Percentiles rank a stretch among this genome's conserved stretches.
Evolutionary conservation across 1,284 basidiomycete species (phyloP).

Genomic region (Singerocomus rubriflavus): DNA sequence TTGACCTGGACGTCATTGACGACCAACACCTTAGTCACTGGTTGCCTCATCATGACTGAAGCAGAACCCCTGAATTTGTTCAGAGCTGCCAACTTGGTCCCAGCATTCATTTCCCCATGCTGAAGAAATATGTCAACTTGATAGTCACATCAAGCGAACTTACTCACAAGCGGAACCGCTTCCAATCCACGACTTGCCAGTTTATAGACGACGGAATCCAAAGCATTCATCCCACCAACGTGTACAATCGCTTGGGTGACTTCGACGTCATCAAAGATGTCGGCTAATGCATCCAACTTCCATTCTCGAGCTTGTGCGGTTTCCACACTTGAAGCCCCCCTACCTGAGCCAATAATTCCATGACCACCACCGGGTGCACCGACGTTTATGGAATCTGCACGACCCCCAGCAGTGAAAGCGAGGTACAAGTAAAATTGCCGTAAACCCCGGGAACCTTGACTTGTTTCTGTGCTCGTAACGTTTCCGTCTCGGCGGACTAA

Average conservation of each 20-base stretch:
- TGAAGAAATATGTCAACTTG: slow-evolving; percentile 30
- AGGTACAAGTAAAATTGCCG: slow-evolving; percentile 93
- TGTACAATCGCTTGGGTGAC: slow-evolving; percentile 84
- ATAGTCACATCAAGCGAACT: not conserved
- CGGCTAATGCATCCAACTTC: slow-evolving; percentile 94
- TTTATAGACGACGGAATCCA: slow-evolving; percentile 88
- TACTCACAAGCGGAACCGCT: slow-evolving; percentile 49
- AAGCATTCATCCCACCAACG: slow-evolving; percentile 80
- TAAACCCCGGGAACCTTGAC: slow-evolving; percentile 75
- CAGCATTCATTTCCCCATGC: slow-evolving; percentile 86
- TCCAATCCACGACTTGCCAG: slow-evolving; percentile 84
- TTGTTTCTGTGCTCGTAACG: slow-evolving; percentile 67
- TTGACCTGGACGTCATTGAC: slow-evolving; percentile 92
- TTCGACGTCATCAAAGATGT: slow-evolving; percentile 90
- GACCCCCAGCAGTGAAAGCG: slow-evolving; percentile 82
- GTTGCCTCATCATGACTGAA: slow-evolving; percentile 57
- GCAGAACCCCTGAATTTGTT: slow-evolving; percentile 72
- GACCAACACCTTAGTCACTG: slow-evolving; percentile 73
- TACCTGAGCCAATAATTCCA: slow-evolving; percentile 88
- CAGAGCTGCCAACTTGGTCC: slow-evolving; percentile 73
- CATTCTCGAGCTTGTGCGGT: slow-evolving; percentile 90
- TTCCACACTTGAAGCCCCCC: slow-evolving; percentile 76
- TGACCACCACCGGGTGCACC: slow-evolving; percentile 60
- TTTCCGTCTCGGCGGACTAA: slow-evolving; percentile 95
- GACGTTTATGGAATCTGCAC: slow-evolving; percentile 54